phyloP scores from a whole-genome alignment of 2,329 filamentous ascomycete species.

The Cladosporium sp. region DNA sequence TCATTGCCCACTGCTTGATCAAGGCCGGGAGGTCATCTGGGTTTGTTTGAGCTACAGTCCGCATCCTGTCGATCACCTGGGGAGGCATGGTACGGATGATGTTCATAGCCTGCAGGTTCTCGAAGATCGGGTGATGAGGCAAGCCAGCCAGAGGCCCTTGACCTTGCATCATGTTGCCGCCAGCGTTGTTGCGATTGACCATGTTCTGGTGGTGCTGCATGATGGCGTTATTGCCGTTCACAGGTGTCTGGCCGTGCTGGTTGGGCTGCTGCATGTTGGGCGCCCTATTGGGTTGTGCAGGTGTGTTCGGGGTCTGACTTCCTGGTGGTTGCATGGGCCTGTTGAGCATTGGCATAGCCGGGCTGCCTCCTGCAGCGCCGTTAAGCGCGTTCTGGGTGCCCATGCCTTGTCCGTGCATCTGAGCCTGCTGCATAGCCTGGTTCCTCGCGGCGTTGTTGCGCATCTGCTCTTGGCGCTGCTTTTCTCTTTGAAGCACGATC shows the following conservation, averaged over 20 bases:
- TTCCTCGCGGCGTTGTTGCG: conserved; percentile 29
- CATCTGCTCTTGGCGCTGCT: conserved; percentile 33
- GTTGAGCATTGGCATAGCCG: conserved; percentile 47
- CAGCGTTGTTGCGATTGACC: conserved; percentile 28
- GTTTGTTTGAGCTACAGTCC: conserved; percentile 11
- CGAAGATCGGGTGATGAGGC: conserved; percentile 19
- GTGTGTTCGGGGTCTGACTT: conserved; percentile 32
- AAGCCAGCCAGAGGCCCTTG: conserved; percentile 25
- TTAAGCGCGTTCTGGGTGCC: conserved; percentile 37
- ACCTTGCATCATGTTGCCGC: conserved; percentile 23
- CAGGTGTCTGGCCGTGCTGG: conserved; percentile 24
- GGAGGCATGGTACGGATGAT: conserved; percentile 12
- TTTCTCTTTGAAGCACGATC: conserved; percentile 32
- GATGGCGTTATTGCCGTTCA: conserved; percentile 23
- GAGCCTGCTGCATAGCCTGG: conserved; percentile 40
- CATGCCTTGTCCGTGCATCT: conserved; percentile 43
- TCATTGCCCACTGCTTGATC: conserved; percentile 22
- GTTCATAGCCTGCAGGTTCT: conserved; percentile 5
- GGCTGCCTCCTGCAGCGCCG: conserved; percentile 32
- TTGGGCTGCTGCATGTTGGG: conserved; percentile 15
- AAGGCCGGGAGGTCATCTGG: background rate
- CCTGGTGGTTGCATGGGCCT: conserved; percentile 44
- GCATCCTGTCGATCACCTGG: conserved; percentile 5
- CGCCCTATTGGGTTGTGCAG: conserved; percentile 25
- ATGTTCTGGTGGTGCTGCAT: conserved; percentile 29